Conservation (phyloP, 306 rosid species). For the Cucurbita moschata region DNA sequence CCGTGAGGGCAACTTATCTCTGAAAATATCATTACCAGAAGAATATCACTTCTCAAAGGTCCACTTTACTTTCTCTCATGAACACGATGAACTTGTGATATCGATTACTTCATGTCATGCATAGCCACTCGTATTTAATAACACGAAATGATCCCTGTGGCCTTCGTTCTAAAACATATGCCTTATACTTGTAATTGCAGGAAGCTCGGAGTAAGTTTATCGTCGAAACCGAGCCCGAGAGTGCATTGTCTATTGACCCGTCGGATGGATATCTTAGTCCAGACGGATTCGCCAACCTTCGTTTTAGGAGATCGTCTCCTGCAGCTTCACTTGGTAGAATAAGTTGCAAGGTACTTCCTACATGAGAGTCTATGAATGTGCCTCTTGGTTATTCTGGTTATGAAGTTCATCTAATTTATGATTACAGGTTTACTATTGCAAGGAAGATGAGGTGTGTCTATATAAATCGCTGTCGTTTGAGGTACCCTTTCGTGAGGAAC, state of each 20-base stretch:
- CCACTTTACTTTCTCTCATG: not conserved
- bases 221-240: slow-evolving; percentile 69
- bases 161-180: not conserved
- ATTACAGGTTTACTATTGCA: slow-evolving; percentile 80
- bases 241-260: slow-evolving; percentile 49
- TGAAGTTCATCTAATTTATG: slow-evolving; percentile 7
- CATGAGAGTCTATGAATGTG: not conserved
- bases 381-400: not conserved
- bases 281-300: slow-evolving; percentile 69
- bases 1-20: slow-evolving; percentile 54
- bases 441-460: slow-evolving; percentile 88
- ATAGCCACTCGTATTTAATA: not conserved
- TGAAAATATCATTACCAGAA: slow-evolving; percentile 53
- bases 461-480: slow-evolving; percentile 61
- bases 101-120: not conserved
- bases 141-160: too few relatives aligned
- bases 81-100: not conserved
- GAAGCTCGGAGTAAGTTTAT: slow-evolving; percentile 87
- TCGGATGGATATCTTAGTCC: slow-evolving; percentile 68
- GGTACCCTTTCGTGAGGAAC: slow-evolving; percentile 51
- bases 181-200: slow-evolving; percentile 30
- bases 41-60: slow-evolving; percentile 95
- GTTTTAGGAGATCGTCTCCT: slow-evolving; percentile 53
- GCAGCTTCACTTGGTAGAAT: slow-evolving; percentile 52
- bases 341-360: slow-evolving; percentile 69